Conservation (phyloP, 106 monocot species). For the Xerophyta viscosa region DNA sequence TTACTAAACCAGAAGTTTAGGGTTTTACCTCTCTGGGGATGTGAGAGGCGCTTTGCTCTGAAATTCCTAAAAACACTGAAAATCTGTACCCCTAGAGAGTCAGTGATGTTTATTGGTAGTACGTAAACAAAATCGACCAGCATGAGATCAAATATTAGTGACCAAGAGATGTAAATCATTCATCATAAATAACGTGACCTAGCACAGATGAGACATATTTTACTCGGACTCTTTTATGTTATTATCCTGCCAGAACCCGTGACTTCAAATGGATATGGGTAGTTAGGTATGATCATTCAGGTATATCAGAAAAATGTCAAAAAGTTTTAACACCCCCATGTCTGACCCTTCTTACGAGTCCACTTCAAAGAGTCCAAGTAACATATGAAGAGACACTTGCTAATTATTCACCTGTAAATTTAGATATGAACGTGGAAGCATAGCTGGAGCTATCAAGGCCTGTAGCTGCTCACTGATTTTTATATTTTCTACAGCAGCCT, state of each 20-base stretch:
- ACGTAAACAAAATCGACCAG: background rate
- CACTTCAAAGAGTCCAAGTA: background rate
- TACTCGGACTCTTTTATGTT: too few species aligned
- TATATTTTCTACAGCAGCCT: conserved; percentile 74
- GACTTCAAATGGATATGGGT: too few species aligned
- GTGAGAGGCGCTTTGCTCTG: conserved; percentile 50
- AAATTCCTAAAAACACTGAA: conserved; percentile 58
- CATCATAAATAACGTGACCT: too few species aligned
- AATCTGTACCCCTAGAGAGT: conserved; percentile 31
- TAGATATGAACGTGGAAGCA: conserved; percentile 66
- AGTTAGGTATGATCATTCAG: too few species aligned
- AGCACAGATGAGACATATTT: too few species aligned
- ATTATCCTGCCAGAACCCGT: too few species aligned
- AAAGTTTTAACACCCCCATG: too few species aligned
- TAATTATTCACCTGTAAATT: conserved; percentile 43
- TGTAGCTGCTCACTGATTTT: conserved; percentile 67
- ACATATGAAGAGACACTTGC: background rate
- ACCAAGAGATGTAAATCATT: background rate
- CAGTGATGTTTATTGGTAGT: background rate
- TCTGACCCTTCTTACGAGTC: background rate
- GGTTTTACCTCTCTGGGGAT: conserved; percentile 45
- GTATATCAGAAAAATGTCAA: too few species aligned
- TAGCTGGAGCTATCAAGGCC: conserved; percentile 69
- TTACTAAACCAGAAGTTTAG: background rate
- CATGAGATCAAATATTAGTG: background rate